Base-by-base conservation (phyloP, 768 basidiomycete species). In the Lyophyllum decastes region DNA sequence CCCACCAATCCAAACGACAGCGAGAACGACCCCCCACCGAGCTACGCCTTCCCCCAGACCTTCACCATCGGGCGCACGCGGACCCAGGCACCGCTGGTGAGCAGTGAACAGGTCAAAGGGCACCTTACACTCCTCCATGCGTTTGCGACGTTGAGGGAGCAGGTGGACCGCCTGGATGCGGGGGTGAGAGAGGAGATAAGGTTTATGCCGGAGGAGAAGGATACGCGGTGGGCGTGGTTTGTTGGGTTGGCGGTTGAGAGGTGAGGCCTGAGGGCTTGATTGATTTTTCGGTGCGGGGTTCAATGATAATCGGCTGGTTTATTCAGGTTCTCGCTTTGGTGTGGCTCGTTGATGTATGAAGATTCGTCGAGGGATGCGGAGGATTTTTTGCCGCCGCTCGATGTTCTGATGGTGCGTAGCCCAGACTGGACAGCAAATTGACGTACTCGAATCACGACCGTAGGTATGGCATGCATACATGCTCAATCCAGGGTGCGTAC, bases 381-480 rank as follows among this genome's bases (percentile, higher is more conserved):
- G 11, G 59, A 60, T 19, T 43, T 61, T 46, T 50, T 61, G 11
- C 63, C 63, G 24, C 63, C 63, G 11, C 26, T 62, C 12, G 61
- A 65, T 22, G 61, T 62, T 30, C 55, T 62, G 7, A 59, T 65
- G 61, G 64, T 65, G 16, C 40, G 40, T 9, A 11, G 52, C 55
- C n/a, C n/a, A 2, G 4, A 19, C 16, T 5, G 5, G 17, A n/a
- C 40, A 3, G 9, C 19, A 19, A 2, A 26, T 11, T 27, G 41
- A 40, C 43, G 34, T 8, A 25, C 12, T 14, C 14, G 10, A 30
- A 30, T 30, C 30, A 30, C 12, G 2, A 24, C 22, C 2, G 12
- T 30, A 64, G 63, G 63, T 64, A 14, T 64, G 63, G 63, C 63
- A 64, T 55, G 49, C 61, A 8, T 64, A 64, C 47, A 43, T 64